phyloP scores from a whole-genome alignment of 2,329 filamentous ascomycete genomes.

The Blumeria graminis region DNA sequence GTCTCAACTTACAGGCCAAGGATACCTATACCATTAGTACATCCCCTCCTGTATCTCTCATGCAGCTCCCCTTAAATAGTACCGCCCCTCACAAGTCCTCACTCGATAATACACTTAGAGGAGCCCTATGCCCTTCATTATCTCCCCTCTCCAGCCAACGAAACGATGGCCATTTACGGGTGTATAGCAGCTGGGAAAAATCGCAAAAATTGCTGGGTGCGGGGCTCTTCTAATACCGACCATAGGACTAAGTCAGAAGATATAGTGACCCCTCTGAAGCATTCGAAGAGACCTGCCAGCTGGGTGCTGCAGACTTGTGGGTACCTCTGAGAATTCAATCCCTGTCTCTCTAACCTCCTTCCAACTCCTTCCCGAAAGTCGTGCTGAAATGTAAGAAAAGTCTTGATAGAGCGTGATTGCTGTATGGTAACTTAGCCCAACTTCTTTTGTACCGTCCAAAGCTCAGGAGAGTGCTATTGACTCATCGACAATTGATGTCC shows the following conservation, averaged over 20 bases:
- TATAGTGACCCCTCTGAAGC: background rate
- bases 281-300: background rate
- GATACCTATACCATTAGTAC: no score
- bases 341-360: no score
- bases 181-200: background rate
- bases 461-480: background rate
- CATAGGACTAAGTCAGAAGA: background rate
- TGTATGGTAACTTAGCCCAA: background rate
- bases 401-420: background rate
- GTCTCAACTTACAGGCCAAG: no score
- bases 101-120: no score
- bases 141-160: background rate
- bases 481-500: background rate
- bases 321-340: no score
- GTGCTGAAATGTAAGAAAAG: background rate
- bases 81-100: no score
- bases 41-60: no score
- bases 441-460: background rate
- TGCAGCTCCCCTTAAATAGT: no score
- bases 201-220: background rate
- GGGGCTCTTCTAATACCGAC: background rate
- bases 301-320: background rate
- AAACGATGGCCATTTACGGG: background rate
- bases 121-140: no score
- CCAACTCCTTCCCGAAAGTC: background rate